Percentiles rank a stretch among this genome's conserved stretches.
Conservation (phyloP, 768 basidiomycete species). For the Collybiopsis confluens region DNA sequence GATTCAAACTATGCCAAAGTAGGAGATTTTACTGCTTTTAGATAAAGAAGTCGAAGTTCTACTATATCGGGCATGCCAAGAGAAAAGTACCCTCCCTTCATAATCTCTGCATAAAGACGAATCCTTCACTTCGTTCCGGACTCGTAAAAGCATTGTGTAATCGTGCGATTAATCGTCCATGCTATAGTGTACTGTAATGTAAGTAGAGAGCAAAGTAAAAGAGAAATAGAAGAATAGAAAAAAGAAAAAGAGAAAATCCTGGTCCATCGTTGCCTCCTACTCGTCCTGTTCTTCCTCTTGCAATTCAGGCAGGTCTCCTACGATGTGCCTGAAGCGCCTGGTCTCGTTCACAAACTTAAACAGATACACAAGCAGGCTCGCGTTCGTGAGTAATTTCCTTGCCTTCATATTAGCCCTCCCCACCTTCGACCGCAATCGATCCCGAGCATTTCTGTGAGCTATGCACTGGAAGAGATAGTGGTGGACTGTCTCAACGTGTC, state of each 20-base stretch:
- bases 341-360: not conserved
- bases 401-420: not conserved
- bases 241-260: not conserved
- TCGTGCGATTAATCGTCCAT: not conserved
- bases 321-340: not conserved
- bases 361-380: not conserved
- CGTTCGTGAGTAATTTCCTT: not conserved
- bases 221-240: not conserved
- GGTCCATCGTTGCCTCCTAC: not conserved
- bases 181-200: not conserved
- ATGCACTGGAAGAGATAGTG: not conserved
- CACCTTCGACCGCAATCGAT: not conserved
- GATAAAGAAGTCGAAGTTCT: too few species aligned
- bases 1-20: too few species aligned
- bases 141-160: not conserved
- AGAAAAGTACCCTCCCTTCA: too few species aligned
- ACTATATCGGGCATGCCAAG: too few species aligned
- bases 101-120: too few species aligned
- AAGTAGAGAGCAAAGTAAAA: not conserved
- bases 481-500: not conserved
- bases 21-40: too few species aligned
- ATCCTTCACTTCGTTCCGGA: too few species aligned
- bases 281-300: not conserved
- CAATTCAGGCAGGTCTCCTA: not conserved
- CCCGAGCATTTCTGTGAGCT: not conserved